A percentile compares a stretch with the other conserved stretches of the same genome.
phyloP scores from a whole-genome alignment of 140 eudicot genomes.

The Flaveria floridana region DNA sequence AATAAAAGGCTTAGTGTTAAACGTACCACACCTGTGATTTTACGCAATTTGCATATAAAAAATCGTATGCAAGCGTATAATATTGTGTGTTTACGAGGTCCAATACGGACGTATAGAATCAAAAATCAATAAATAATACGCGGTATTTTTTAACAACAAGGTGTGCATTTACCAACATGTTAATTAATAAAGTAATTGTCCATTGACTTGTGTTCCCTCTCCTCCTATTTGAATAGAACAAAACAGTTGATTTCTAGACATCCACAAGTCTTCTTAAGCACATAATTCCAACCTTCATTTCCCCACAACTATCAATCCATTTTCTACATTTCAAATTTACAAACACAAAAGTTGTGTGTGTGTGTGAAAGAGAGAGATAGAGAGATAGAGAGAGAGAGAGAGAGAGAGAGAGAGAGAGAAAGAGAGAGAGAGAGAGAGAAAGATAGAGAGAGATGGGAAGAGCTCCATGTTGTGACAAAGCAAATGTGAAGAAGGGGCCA shows the following conservation, averaged over 20 bases:
- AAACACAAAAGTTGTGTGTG: constrained; percentile 6
- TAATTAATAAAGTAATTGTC: constrained; percentile 30
- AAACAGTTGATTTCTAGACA: constrained; percentile 34
- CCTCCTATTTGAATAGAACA: constrained; percentile 25
- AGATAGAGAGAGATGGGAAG: constrained; percentile 71
- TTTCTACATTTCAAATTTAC: constrained; percentile 20
- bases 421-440: not conserved
- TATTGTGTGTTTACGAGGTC: too few relatives aligned
- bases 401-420: constrained; percentile 34
- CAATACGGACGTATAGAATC: too few relatives aligned
- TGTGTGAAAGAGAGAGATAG: not conserved
- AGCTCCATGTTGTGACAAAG: constrained; percentile 97
- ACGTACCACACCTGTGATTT: too few relatives aligned
- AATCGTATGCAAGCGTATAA: too few relatives aligned
- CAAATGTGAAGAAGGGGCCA: constrained; percentile 90
- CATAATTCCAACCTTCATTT: constrained; percentile 42
- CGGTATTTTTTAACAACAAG: too few relatives aligned
- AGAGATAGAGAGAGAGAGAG: constrained; percentile 34
- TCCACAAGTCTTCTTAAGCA: constrained; percentile 42
- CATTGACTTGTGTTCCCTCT: constrained; percentile 39
- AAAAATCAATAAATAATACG: too few relatives aligned
- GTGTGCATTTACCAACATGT: not conserved
- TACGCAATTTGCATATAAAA: too few relatives aligned
- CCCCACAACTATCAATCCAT: constrained; percentile 28
- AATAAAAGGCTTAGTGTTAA: constrained; percentile 9